Evolutionary conservation across 495 filamentous ascomycete species (phyloP).

Genomic region (Neohortaea acidophila): DNA sequence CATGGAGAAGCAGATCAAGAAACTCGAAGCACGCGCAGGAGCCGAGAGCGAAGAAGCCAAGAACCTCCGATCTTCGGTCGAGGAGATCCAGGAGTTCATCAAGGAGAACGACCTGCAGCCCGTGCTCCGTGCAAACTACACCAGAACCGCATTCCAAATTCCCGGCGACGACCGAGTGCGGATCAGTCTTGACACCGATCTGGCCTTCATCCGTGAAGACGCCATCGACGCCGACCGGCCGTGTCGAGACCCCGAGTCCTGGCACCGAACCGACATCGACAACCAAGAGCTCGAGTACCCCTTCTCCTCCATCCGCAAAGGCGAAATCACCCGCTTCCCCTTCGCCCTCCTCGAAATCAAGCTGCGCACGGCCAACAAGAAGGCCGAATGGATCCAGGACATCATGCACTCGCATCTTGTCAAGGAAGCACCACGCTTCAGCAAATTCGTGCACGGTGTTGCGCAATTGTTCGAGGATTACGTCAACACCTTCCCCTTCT

Average conservation of each 20-base stretch:
- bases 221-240: slow-evolving; percentile 66
- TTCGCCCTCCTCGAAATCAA: slow-evolving; percentile 89
- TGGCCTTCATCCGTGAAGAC: slow-evolving; percentile 89
- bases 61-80: slow-evolving; percentile 54
- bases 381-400: slow-evolving; percentile 78
- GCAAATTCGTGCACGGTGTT: slow-evolving; percentile 90
- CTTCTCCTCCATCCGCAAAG: slow-evolving; percentile 68
- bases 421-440: slow-evolving; percentile 76
- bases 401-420: slow-evolving; percentile 85
- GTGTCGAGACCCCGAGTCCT: slow-evolving; percentile 71
- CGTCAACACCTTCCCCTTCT: slow-evolving; percentile 92
- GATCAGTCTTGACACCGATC: slow-evolving; percentile 81
- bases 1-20: slow-evolving; percentile 77
- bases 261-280: slow-evolving; percentile 88
- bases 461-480: slow-evolving; percentile 85
- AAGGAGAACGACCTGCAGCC: slow-evolving; percentile 64
- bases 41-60: slow-evolving; percentile 45
- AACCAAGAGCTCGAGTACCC: slow-evolving; percentile 67
- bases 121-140: slow-evolving; percentile 81
- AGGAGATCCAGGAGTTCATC: slow-evolving; percentile 68
- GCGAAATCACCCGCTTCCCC: slow-evolving; percentile 84
- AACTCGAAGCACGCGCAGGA: slow-evolving; percentile 56
- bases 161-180: slow-evolving; percentile 81
- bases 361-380: slow-evolving; percentile 44
- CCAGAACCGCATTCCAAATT: slow-evolving; percentile 89